Conservation (phyloP, 306 rosid species). For the Vigna reflexopilosa region DNA sequence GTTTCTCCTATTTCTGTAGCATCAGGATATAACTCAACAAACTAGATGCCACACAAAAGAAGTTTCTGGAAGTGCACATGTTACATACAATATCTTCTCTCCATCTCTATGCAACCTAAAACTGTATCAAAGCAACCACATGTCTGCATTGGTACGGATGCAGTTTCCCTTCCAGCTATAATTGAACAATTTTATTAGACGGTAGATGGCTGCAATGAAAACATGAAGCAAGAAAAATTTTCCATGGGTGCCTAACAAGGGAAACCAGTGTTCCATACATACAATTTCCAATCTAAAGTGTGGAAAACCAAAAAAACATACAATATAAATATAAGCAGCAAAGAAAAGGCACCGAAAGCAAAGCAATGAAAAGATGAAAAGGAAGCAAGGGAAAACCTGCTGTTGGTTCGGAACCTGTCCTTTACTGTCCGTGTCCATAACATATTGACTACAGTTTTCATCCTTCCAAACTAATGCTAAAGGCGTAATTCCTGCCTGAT, state of each 20-base stretch:
- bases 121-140: conserved; percentile 16
- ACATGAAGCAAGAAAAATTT: conserved; percentile 36
- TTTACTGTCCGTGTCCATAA: conserved; percentile 83
- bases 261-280: background rate
- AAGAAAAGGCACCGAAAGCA: conserved; percentile 17
- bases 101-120: background rate
- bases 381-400: conserved; percentile 62
- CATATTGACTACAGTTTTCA: conserved; percentile 93
- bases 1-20: background rate
- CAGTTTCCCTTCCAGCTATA: conserved; percentile 13
- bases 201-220: conserved; percentile 5
- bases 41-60: background rate
- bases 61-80: background rate
- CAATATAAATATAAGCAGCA: background rate
- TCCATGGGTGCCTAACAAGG: conserved; percentile 13
- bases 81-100: background rate
- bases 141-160: background rate
- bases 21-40: background rate
- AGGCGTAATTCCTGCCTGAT: conserved; percentile 91
- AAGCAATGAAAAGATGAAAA: conserved; percentile 36
- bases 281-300: conserved; percentile 32
- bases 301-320: conserved; percentile 29
- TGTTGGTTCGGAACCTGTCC: conserved; percentile 91
- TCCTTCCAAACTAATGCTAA: conserved; percentile 95
- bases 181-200: conserved; percentile 14